Conservation (phyloP, 805 yeast species). For the Ogataea nonfermentans region DNA sequence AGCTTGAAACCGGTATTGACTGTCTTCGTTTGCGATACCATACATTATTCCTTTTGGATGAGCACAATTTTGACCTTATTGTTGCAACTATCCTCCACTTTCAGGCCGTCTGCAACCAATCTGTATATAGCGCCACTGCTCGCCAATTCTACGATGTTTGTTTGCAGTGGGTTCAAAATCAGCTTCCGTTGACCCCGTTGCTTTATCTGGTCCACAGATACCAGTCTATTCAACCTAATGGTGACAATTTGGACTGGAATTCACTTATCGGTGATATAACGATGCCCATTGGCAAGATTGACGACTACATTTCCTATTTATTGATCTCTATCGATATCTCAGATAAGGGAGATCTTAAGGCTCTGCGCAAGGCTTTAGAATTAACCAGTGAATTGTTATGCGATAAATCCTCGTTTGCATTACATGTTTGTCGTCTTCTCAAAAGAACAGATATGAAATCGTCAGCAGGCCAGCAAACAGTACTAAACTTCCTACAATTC, state of each 20-base stretch:
- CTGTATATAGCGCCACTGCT: slow-evolving; percentile 14
- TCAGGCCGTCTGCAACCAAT: slow-evolving; percentile 1
- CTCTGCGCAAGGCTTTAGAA: slow-evolving; percentile 3
- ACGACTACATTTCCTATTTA: slow-evolving; percentile 7
- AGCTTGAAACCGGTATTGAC: not conserved
- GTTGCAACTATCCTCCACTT: slow-evolving; percentile 2
- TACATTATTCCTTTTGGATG: not conserved
- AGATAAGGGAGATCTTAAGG: not conserved
- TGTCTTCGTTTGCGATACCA: not conserved
- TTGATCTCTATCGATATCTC: slow-evolving; percentile 2
- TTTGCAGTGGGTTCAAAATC: slow-evolving; percentile 2
- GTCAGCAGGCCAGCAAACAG: slow-evolving; percentile 8
- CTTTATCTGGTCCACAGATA: slow-evolving; percentile 4
- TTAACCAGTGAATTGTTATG: not conserved
- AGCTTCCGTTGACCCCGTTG: slow-evolving; percentile 4
- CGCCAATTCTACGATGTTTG: slow-evolving; percentile 11
- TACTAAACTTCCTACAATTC: slow-evolving; percentile 10
- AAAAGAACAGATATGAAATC: not conserved
- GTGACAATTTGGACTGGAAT: slow-evolving; percentile 8
- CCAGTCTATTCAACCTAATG: not conserved
- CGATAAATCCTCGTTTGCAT: not conserved
- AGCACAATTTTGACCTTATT: not conserved
- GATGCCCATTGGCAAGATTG: not conserved
- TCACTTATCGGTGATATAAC: not conserved
- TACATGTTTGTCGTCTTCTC: slow-evolving; percentile 2